Percentiles rank a stretch among this genome's conserved stretches.
Evolutionary conservation across 129 eudicot genomes (phyloP).

Genomic region (Flaveria ramosissima): DNA sequence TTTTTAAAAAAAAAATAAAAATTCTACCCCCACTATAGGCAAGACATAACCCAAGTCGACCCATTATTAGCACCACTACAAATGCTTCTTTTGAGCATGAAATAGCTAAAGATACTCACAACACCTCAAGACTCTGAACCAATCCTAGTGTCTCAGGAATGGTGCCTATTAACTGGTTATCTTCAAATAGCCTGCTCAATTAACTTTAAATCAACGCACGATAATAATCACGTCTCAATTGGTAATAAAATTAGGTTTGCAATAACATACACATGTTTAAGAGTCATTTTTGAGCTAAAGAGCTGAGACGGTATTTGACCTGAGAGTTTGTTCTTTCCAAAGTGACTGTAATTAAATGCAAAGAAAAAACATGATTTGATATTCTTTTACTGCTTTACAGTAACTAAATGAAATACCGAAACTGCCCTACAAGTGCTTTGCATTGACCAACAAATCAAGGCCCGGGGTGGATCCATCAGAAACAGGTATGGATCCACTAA

Average conservation of each 20-base stretch:
- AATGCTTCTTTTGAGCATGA: not conserved
- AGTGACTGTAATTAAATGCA: conserved; percentile 59
- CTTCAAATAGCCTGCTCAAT: conserved; percentile 75
- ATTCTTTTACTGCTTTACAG: not conserved
- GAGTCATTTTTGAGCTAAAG: conserved; percentile 63
- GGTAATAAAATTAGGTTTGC: not conserved
- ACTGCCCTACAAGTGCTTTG: conserved; percentile 82
- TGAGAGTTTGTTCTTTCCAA: conserved; percentile 76
- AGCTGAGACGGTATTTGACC: conserved; percentile 77
- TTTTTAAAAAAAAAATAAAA: too few relatives aligned
- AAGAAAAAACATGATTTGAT: not conserved
- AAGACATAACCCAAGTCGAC: not conserved
- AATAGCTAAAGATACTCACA: conserved; percentile 60
- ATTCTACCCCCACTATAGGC: not conserved
- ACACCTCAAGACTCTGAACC: conserved; percentile 58
- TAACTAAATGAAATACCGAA: not conserved
- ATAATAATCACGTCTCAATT: conserved; percentile 9
- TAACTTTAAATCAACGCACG: conserved; percentile 2
- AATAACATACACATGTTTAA: conserved; percentile 73
- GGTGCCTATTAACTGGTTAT: conserved; percentile 60
- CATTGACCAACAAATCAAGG: conserved; percentile 66
- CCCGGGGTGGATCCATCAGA: conserved; percentile 69
- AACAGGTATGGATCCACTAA: conserved; percentile 77
- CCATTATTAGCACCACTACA: conserved; percentile 3
- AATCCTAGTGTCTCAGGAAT: conserved; percentile 73